A percentile compares a stretch with the other conserved stretches of the same genome.
Conservation (phyloP, 371 early-diverging fungal species). For the Encephalitozoon hellem region DNA sequence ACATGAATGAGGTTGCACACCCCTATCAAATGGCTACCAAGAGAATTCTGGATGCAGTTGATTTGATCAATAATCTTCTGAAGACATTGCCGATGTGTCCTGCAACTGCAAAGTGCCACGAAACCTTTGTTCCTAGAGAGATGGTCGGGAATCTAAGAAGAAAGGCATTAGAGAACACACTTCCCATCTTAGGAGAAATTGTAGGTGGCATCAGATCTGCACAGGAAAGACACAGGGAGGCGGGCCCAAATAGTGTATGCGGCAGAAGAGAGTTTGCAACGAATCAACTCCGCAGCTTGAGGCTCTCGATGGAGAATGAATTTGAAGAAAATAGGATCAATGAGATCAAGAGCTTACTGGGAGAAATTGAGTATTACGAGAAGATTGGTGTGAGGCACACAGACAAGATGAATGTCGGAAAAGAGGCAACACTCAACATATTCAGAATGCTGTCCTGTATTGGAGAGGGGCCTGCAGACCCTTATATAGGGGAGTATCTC, state of each 20-base stretch:
- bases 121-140: background rate
- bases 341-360: background rate
- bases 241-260: background rate
- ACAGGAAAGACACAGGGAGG: background rate
- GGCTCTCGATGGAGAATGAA: background rate
- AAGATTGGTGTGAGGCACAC: background rate
- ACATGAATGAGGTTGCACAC: too few relatives aligned
- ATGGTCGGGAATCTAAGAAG: background rate
- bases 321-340: background rate
- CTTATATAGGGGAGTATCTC: conserved; percentile 12
- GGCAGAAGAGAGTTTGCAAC: background rate
- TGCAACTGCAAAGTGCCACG: background rate
- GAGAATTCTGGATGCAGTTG: background rate
- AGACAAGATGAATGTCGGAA: background rate
- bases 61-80: background rate
- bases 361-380: conserved; percentile 16
- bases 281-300: background rate
- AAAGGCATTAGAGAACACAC: background rate
- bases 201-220: background rate
- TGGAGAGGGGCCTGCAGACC: background rate
- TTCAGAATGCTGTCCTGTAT: background rate
- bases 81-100: background rate
- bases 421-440: conserved; percentile 7
- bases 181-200: background rate
- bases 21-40: background rate